Evolutionary conservation across 2,329 filamentous ascomycete genomes (phyloP).

Genomic region (Sporothrix euskadiensis): DNA sequence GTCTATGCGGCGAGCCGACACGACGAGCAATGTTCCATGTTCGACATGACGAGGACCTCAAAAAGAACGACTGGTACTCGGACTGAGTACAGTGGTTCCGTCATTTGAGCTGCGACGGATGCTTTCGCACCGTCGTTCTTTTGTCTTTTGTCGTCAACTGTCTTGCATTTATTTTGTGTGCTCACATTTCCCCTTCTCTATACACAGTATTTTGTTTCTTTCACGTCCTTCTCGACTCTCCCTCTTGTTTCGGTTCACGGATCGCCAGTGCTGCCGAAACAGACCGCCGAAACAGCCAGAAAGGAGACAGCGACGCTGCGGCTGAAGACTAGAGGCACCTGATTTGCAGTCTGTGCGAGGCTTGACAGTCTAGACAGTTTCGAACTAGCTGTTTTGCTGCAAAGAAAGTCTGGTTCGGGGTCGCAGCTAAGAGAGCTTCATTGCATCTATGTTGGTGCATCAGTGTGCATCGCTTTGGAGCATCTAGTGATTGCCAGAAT

Average conservation of each 20-base stretch:
- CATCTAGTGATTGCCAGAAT: not conserved
- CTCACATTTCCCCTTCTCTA: not conserved
- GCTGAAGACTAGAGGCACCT: not conserved
- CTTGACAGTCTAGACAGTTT: not conserved
- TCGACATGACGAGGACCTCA: not conserved
- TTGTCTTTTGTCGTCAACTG: not conserved
- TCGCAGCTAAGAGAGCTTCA: not conserved
- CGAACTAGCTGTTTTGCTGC: not conserved
- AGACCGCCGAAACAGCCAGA: not conserved
- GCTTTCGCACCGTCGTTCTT: conserved; percentile 1
- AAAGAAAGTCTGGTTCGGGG: conserved; percentile 16
- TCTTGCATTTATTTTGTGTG: not conserved
- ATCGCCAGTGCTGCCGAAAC: conserved; percentile 17
- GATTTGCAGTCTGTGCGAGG: conserved; percentile 18
- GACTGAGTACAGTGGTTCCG: no score
- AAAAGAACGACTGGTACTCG: not conserved
- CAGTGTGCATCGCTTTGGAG: not conserved
- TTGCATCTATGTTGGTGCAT: not conserved
- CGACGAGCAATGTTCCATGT: not conserved
- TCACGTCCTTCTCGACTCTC: not conserved
- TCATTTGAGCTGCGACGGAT: not conserved
- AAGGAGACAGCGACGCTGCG: not conserved
- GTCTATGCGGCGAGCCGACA: conserved; percentile 2
- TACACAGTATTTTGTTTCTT: not conserved
- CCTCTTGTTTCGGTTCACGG: conserved; percentile 15